These are phyloP conservation scores for Diaporthe vexans DNA, from an alignment of 2,329 filamentous ascomycete genomes.

Conservation along the genomic window DNA sequence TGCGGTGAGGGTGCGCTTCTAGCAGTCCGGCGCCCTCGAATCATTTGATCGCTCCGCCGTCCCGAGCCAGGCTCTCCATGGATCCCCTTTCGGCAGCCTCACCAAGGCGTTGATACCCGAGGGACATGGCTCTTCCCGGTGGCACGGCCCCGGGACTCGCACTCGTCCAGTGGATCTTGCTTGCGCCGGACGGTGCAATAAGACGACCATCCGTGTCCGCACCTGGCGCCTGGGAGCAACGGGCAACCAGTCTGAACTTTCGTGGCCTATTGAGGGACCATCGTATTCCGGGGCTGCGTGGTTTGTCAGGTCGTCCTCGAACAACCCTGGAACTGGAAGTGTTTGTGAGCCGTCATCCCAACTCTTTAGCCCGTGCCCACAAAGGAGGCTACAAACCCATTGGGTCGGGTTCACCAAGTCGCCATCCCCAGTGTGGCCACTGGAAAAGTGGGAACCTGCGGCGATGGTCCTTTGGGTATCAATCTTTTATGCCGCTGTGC, in stretches of 20 bases:
- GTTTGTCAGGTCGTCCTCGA: constrained; percentile 8
- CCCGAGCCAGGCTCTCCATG: constrained; percentile 27
- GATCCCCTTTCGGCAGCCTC: constrained; percentile 15
- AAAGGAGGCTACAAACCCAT: constrained; percentile 26
- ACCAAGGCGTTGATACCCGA: constrained; percentile 35
- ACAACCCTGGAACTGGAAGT: constrained; percentile 23
- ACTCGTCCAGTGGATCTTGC: neutral
- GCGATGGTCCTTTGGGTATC: constrained; percentile 33
- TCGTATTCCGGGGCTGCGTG: constrained; percentile 4
- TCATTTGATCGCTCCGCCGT: constrained; percentile 14
- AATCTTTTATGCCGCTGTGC: constrained; percentile 35
- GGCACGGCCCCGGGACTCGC: constrained; percentile 18
- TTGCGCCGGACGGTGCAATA: neutral
- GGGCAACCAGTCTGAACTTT: neutral
- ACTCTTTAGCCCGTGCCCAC: constrained; percentile 17
- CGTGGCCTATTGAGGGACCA: neutral
- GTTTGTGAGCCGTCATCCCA: constrained; percentile 33
- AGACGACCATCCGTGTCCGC: neutral
- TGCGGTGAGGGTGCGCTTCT: constrained; percentile 17
- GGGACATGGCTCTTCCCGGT: constrained; percentile 39
- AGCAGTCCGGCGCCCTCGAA: constrained; percentile 6
- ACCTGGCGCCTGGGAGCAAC: neutral
- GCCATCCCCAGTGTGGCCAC: constrained; percentile 26
- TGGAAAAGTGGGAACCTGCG: constrained; percentile 32
- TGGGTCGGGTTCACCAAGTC: constrained; percentile 25